Conservation (phyloP, 176 grass and related monocot genomes). For the Aegilops bicornis region DNA sequence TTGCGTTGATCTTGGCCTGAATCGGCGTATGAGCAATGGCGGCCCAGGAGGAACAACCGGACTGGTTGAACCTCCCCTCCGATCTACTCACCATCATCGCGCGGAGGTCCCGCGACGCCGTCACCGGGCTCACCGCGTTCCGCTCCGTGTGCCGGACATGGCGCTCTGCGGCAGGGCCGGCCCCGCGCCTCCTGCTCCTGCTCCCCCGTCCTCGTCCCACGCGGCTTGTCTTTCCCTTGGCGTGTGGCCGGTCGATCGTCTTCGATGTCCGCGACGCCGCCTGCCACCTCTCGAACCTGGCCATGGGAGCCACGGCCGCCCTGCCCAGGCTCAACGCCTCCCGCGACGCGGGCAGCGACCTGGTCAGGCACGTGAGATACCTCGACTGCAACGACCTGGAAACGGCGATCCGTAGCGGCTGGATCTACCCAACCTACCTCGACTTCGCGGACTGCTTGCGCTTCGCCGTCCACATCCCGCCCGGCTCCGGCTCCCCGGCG, state of each 20-base stretch:
- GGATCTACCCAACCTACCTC: not conserved
- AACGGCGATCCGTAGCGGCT: not conserved
- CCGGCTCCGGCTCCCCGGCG: not conserved
- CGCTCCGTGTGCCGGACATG: slow-evolving; percentile 17
- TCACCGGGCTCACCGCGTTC: not conserved
- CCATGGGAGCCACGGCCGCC: not conserved
- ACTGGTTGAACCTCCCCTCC: not conserved
- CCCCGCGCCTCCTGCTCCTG: not conserved
- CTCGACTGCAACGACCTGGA: not conserved
- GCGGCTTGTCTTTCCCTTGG: not conserved
- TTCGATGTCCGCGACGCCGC: not conserved
- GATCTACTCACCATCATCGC: not conserved
- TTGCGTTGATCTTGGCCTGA: not conserved
- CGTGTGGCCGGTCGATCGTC: not conserved
- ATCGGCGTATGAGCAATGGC: not conserved
- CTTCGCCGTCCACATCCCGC: not conserved
- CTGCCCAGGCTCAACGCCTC: slow-evolving; percentile 1
- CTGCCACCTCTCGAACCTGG: slow-evolving; percentile 11
- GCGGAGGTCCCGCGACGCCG: not conserved
- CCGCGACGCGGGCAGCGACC: not conserved
- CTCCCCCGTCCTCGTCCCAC: not conserved
- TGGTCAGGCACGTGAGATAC: not conserved
- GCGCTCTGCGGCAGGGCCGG: not conserved
- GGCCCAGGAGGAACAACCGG: not conserved
- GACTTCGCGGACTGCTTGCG: not conserved